Evolutionary conservation across 2,329 filamentous ascomycete genomes (phyloP).

Genomic region (Colletotrichum cuscutae): DNA sequence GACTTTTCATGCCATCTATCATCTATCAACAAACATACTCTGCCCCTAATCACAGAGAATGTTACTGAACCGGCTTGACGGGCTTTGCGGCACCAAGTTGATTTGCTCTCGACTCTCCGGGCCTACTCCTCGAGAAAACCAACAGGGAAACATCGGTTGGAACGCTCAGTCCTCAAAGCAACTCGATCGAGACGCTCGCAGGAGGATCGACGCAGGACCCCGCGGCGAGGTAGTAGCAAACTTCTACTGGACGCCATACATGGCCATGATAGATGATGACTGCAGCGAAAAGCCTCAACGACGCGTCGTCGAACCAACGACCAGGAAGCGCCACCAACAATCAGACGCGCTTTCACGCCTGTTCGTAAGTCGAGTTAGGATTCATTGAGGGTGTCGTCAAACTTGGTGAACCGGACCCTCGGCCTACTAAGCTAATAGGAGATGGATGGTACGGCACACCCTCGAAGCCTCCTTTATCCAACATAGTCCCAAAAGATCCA

Average conservation of each 20-base stretch:
- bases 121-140: not conserved
- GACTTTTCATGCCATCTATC: slow-evolving; percentile 14
- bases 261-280: slow-evolving; percentile 7
- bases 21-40: slow-evolving; percentile 2
- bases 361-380: not conserved
- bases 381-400: not conserved
- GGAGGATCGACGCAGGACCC: slow-evolving; percentile 20
- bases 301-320: slow-evolving; percentile 21
- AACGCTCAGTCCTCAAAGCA: not conserved
- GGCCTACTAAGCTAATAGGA: not conserved
- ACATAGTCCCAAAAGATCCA: not conserved
- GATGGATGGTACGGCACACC: not conserved
- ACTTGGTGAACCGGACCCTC: not conserved
- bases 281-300: slow-evolving; percentile 21
- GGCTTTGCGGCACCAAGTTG: not conserved
- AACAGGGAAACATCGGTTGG: slow-evolving; percentile 4
- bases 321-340: slow-evolving; percentile 14
- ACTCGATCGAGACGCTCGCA: slow-evolving; percentile 23
- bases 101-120: slow-evolving; percentile 4
- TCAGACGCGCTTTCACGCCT: not conserved
- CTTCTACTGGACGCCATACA: not conserved
- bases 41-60: not conserved
- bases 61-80: not conserved
- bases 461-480: not conserved
- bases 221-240: not conserved